These are phyloP conservation scores for Russula ochroleuca DNA, from an alignment of 768 basidiomycete species.

Conservation along the genomic window DNA sequence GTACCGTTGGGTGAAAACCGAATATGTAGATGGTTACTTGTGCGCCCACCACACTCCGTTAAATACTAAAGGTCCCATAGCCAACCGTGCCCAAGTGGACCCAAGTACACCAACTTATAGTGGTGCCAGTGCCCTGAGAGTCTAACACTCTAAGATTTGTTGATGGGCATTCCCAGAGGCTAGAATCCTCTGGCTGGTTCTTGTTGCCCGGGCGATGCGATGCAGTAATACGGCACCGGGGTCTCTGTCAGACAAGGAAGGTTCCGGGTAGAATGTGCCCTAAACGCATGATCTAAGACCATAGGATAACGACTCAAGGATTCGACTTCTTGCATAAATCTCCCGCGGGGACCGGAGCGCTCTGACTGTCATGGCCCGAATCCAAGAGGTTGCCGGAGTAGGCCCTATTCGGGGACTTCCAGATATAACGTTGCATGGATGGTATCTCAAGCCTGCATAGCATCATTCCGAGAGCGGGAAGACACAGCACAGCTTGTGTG, in stretches of 20 bases:
- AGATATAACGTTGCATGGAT: background rate
- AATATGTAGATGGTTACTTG: background rate
- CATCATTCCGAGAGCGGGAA: background rate
- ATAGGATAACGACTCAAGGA: background rate
- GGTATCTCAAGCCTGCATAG: background rate
- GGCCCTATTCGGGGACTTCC: background rate
- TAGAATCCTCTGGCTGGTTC: background rate
- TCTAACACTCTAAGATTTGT: background rate
- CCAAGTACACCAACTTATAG: slow-evolving; percentile 19
- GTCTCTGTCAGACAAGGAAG: background rate
- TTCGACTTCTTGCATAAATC: background rate
- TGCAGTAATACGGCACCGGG: background rate
- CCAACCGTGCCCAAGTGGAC: background rate
- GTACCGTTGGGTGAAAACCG: background rate
- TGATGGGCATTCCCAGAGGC: background rate
- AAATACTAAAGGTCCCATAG: slow-evolving; percentile 2
- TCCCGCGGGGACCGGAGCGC: slow-evolving; percentile 4
- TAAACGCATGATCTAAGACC: background rate
- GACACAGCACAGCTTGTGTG: background rate
- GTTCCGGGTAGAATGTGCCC: background rate
- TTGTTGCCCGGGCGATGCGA: slow-evolving; percentile 3
- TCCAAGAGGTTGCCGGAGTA: background rate
- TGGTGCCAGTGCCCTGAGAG: background rate
- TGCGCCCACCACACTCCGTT: background rate
- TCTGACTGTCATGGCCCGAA: background rate